phyloP scores from a whole-genome alignment of 495 filamentous ascomycete genomes.

The Beverwykella pulmonaria region DNA sequence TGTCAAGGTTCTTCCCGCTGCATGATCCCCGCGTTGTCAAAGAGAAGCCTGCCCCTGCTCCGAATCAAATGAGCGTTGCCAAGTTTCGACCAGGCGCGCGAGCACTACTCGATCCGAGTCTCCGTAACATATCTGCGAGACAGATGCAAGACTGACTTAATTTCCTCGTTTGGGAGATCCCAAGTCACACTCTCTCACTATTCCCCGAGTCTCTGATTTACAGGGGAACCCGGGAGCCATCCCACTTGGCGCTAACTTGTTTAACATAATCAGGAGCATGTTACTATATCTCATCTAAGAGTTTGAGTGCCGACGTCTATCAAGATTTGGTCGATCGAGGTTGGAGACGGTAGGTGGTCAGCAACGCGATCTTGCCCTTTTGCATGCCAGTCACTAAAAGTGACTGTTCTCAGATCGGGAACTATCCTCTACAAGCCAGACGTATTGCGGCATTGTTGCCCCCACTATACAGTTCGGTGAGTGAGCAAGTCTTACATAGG shows the following conservation, averaged over 20 bases:
- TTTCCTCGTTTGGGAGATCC: background rate
- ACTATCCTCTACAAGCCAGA: slow-evolving; percentile 93
- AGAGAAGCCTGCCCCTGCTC: background rate
- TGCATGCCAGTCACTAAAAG: slow-evolving; percentile 1
- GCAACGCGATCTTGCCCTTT: no score
- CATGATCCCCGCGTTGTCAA: background rate
- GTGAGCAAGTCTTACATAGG: slow-evolving; percentile 12
- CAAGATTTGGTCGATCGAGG: slow-evolving; percentile 81
- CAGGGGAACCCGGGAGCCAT: no score
- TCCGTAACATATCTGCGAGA: no score
- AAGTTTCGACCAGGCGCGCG: no score
- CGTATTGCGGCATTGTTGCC: slow-evolving; percentile 79
- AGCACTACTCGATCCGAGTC: no score
- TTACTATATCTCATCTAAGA: slow-evolving; percentile 74
- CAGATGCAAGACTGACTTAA: no score
- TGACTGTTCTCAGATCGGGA: slow-evolving; percentile 55
- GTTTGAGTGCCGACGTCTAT: slow-evolving; percentile 73
- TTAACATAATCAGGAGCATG: slow-evolving; percentile 64
- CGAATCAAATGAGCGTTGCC: background rate
- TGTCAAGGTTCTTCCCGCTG: no score
- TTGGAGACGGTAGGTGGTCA: slow-evolving; percentile 75
- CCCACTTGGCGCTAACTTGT: no score
- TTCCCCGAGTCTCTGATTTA: no score
- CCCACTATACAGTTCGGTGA: slow-evolving; percentile 89
- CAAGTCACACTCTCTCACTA: background rate